Evolutionary conservation across 73 alveolate species (phyloP), one percentile per base, ranked within the genome.

Genomic region (Stentor roeselii): DNA sequence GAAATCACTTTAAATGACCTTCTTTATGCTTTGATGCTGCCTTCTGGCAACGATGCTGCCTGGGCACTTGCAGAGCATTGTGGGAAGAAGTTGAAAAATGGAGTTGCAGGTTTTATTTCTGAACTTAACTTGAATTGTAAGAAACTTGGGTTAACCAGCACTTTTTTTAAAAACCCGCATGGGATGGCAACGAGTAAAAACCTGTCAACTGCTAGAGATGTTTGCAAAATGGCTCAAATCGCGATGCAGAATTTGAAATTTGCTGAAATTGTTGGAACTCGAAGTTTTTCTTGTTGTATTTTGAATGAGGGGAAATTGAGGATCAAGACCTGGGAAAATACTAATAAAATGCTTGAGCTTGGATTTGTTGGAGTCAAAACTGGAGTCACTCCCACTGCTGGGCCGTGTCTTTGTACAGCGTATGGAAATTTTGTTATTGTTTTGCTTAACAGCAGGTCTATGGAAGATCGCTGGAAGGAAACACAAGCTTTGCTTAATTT

Each of bases 31-130:
- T 42, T 93, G 87, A 89, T 92, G 97, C 67, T 92, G 15, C 97
- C 97, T 4, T 82, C 92, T 36, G 97, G 97, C 21, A 92, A 92
- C 75, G 97, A 92, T 80, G 95, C 95, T 78, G 97, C 97, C 27
- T 42, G 67, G 59, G 83, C 92, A 3, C 42, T 92, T 21, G 95
- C 94, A 32, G 86, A 83, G 15, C 74, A 84, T 80, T 90, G 87
- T 78, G 97, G 97, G 31, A 76, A 87, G 3, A 87, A 60, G 40
- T 78, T 89, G 6, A 75, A 84, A 39, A 60, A 50, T n/a, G 84
- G 89, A n/a, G 59, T 67, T 21, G n/a, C 39, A 11, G 80, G 86
- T 39, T 93, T 93, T 75, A 76, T 91, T 27, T 42, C 75, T 40
- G 94, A 89, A 76, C 91, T 93, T 96, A 93, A 93, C 76, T n/a